Percentiles rank a stretch among this genome's conserved stretches.
These are phyloP conservation scores for Dorcoceras hygrometricum DNA, from an alignment of 257 asterid species.

Conservation along the genomic window DNA sequence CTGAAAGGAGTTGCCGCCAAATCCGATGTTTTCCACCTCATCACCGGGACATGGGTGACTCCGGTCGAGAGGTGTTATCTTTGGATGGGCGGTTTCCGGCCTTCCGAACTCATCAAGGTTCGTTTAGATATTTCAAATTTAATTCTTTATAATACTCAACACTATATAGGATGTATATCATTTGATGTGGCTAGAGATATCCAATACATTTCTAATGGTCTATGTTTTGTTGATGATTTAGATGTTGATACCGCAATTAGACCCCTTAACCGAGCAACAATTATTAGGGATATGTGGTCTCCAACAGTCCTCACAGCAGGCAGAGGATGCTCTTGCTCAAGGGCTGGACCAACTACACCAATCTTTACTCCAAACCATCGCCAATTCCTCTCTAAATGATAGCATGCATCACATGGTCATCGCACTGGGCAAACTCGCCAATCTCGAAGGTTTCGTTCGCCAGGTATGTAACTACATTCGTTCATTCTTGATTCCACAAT, in stretches of 20 bases:
- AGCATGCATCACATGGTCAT: slow-evolving; percentile 66
- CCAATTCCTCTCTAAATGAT: slow-evolving; percentile 46
- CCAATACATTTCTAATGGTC: background rate
- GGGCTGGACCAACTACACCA: slow-evolving; percentile 54
- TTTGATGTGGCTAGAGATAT: too few species aligned
- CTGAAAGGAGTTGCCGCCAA: slow-evolving; percentile 77
- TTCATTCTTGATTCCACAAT: too few species aligned
- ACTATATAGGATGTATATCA: too few species aligned
- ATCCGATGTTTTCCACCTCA: slow-evolving; percentile 68
- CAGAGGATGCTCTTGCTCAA: slow-evolving; percentile 66
- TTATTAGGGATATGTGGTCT: slow-evolving; percentile 48
- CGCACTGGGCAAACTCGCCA: slow-evolving; percentile 57
- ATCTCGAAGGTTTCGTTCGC: slow-evolving; percentile 50
- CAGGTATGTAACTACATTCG: slow-evolving; percentile 75
- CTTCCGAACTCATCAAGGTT: slow-evolving; percentile 54
- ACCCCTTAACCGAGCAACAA: slow-evolving; percentile 69
- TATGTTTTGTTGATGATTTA: background rate
- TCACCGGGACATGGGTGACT: slow-evolving; percentile 58
- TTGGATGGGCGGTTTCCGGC: slow-evolving; percentile 66
- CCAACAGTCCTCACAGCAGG: slow-evolving; percentile 60
- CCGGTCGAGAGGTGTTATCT: slow-evolving; percentile 62
- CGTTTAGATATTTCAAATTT: too few species aligned
- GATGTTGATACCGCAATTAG: slow-evolving; percentile 50
- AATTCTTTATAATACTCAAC: too few species aligned
- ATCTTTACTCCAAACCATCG: slow-evolving; percentile 45